Evolutionary conservation across 129 eudicot genomes (phyloP), one percentile per base, ranked within the genome.

Genomic region (Solidago caesia): DNA sequence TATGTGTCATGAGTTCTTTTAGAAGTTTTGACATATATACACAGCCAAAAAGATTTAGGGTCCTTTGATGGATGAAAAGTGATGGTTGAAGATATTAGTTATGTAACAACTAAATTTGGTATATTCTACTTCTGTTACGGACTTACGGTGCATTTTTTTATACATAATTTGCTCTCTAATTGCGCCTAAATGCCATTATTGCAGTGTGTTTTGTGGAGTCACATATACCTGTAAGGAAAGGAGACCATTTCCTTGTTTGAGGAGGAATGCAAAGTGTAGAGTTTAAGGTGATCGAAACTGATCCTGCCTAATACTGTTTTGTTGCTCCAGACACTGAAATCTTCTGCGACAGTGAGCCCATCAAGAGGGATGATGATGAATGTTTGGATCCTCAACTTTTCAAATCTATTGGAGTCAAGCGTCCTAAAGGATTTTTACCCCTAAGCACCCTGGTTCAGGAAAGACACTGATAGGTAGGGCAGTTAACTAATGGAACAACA

Each of bases 181-280:
- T 44, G 7, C 56, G 53, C 49, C 7, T 44, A 63, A 71, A 21
- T 61, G 45, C 29, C 26, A 55, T 71, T 25, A 39, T 3, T 77
- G 84, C 90, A 87, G 92, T 92, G 25, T 90, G 85, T 67, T 90
- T 87, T 66, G 46, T 90, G 81, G 96, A 85, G 56, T 86, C 96
- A 70, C 87, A 87, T 57, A 85, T 88, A 13, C 96, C 96, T 2
- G 85, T 89, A 65, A 89, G 90, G 77, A 89, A 89, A 72, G 92
- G 96, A 11, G 96, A 90, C 58, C 83, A 83, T 63, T 87, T 87
- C 64, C 96, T 85, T 71, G 92, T 90, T 64, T 83, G 96, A 83
- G 96, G 96, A 51, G 96, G 89, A 14, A 87, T 90, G 92, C 59
- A 92, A 55, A 87, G 92, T 77, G 90, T 89, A 29, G 96, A 89